Base-by-base conservation (phyloP, 768 basidiomycete species). In the Boletus huronensis region DNA sequence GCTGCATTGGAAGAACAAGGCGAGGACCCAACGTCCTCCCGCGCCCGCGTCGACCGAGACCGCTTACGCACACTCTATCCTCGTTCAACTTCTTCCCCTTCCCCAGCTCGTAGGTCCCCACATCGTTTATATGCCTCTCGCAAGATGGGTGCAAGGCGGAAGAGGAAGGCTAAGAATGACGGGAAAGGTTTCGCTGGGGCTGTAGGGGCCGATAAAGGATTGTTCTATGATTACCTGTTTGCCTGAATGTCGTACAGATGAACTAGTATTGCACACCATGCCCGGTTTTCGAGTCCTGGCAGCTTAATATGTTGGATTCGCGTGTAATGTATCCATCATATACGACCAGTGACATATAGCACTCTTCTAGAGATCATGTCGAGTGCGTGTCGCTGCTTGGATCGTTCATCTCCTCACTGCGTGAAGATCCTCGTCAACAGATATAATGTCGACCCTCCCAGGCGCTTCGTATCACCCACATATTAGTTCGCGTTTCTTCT, bases 381-480 rank as follows among this genome's bases (percentile, higher is more conserved):
- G 3, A 29, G 13, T 21, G 29, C 19, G 6, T n/a, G 13, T 40
- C 36, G 25, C 23, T 52, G 38, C 19, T 41, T 41, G 10, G 14
- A 11, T 21, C 31, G 11, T 52, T 16, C 36, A 8, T 28, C 52
- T 6, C 13, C 42, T 59, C 63, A 82, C 29, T 81, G 79, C 3
- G 81, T 82, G 60, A 82, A 81, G 43, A 82, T 66, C 26, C 78
- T 72, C 7, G 75, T 75, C 50, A 80, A 59, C 29, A 80, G 69
- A 64, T 81, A 87, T 35, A 81, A 64, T 3, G 82, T 83, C 9
- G 83, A 83, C 28, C 82, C 83, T 14, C 77, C 54, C 53, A 88
- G 79, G 17, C 85, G 77, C 79, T 87, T 70, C 7, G 48, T 28
- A 39, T 36, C 10, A 28, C 16, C 31, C 23, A 43, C 21, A 29